A percentile compares a stretch with the other conserved stretches of the same genome.
Conservation (phyloP, 352 stramenopile genomes). For the Phytopythium cucurbitacearum region DNA sequence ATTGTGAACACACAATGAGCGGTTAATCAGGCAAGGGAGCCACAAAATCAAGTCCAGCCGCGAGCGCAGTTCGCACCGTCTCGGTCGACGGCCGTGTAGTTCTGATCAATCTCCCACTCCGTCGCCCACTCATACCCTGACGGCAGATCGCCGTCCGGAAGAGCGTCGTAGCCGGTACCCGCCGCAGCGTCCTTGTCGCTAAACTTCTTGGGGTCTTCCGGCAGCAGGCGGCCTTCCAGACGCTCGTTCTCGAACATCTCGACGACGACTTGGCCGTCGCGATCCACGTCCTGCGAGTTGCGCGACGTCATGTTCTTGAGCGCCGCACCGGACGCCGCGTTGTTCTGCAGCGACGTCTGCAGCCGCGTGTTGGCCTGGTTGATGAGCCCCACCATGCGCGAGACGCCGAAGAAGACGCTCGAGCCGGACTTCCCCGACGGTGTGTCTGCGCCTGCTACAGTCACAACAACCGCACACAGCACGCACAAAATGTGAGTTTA, state of each 20-base stretch:
- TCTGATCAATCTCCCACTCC: constrained; percentile 81
- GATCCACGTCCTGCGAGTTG: constrained; percentile 58
- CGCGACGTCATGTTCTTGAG: constrained; percentile 20
- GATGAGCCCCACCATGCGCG: constrained; percentile 61
- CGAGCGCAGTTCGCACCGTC: constrained; percentile 25
- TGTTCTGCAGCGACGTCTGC: constrained; percentile 67
- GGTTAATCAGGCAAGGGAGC: too few relatives aligned
- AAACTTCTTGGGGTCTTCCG: constrained; percentile 68
- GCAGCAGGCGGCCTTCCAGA: constrained; percentile 65
- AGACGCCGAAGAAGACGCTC: constrained; percentile 66
- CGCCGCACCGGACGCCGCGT: constrained; percentile 17
- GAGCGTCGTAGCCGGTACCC: constrained; percentile 54
- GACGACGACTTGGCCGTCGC: constrained; percentile 63
- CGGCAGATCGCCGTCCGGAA: constrained; percentile 60
- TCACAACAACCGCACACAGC: constrained; percentile 4
- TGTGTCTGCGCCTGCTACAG: constrained; percentile 21
- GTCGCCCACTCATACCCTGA: constrained; percentile 74
- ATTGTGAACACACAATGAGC: neutral
- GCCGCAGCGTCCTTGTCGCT: constrained; percentile 55
- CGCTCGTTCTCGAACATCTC: constrained; percentile 88
- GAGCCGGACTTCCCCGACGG: constrained; percentile 29
- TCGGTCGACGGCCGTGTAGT: constrained; percentile 75
- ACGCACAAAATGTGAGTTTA: neutral
- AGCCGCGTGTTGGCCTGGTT: constrained; percentile 69
- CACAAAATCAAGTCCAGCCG: neutral